A percentile compares a stretch with the other conserved stretches of the same genome.
Conservation (phyloP, 1,139 yeast species). For the Chernovozyma sophiae-reginae region DNA sequence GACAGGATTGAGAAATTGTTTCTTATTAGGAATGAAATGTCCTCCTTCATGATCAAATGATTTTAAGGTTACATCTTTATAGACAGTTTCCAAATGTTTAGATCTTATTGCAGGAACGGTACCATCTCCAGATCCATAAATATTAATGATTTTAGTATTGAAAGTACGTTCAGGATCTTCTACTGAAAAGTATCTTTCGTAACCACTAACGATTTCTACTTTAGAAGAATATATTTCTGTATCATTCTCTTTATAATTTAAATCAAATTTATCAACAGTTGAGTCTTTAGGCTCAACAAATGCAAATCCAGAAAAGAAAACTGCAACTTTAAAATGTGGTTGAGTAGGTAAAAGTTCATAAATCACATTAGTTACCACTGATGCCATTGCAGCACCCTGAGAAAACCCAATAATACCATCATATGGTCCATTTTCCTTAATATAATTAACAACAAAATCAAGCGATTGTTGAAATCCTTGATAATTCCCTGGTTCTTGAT, state of each 20-base stretch:
- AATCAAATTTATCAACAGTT: slow-evolving; percentile 13
- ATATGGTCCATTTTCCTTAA: slow-evolving; percentile 75
- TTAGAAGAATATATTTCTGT: slow-evolving; percentile 12
- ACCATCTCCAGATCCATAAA: slow-evolving; percentile 31
- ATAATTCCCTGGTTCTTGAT: slow-evolving; percentile 25
- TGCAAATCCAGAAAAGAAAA: slow-evolving; percentile 54
- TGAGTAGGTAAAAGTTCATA: slow-evolving; percentile 35
- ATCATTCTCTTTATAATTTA: slow-evolving; percentile 19
- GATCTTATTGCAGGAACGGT: slow-evolving; percentile 34
- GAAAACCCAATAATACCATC: slow-evolving; percentile 87
- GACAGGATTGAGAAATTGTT: slow-evolving; percentile 24
- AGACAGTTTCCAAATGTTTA: slow-evolving; percentile 20
- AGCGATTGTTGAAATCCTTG: slow-evolving; percentile 30
- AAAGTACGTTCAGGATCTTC: slow-evolving; percentile 11
- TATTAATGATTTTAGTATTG: slow-evolving; percentile 22
- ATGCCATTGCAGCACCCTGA: slow-evolving; percentile 89
- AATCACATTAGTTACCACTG: slow-evolving; percentile 45
- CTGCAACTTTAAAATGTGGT: slow-evolving; percentile 41
- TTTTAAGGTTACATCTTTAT: slow-evolving; percentile 10
- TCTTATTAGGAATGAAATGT: slow-evolving; percentile 35
- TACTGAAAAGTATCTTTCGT: slow-evolving; percentile 15
- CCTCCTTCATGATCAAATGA: slow-evolving; percentile 34
- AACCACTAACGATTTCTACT: slow-evolving; percentile 14
- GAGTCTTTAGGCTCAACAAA: slow-evolving; percentile 38
- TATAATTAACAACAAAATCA: slow-evolving; percentile 47